Evolutionary conservation across 306 rosid genomes (phyloP).

Genomic region (Rosa persica): DNA sequence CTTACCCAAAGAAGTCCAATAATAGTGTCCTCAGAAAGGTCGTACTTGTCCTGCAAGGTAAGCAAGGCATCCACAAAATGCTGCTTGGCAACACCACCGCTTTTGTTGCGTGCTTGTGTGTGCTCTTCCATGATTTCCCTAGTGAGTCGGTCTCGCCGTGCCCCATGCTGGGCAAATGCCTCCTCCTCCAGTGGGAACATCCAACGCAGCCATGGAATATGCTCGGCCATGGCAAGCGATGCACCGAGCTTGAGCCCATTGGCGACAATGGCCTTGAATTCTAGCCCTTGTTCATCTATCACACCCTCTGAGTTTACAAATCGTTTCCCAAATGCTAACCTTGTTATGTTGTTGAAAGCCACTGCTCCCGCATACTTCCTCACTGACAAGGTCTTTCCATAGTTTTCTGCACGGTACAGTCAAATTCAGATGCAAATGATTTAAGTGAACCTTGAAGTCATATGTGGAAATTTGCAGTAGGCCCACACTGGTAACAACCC

Average conservation of each 20-base stretch:
- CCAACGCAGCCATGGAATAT: conserved; percentile 88
- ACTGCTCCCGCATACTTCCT: conserved; percentile 71
- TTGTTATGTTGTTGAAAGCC: conserved; percentile 90
- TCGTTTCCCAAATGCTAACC: conserved; percentile 85
- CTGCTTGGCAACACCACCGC: conserved; percentile 69
- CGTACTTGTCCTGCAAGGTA: conserved; percentile 72
- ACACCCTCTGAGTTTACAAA: conserved; percentile 69
- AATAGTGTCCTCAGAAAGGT: conserved; percentile 86
- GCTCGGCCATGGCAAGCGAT: conserved; percentile 77
- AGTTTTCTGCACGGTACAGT: conserved; percentile 32
- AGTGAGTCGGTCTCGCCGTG: conserved; percentile 71
- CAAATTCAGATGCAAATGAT: not conserved
- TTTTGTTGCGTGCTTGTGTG: conserved; percentile 52
- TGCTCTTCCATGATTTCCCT: conserved; percentile 88
- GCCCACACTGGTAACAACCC: not conserved
- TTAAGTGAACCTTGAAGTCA: not conserved
- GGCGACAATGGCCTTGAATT: conserved; percentile 63
- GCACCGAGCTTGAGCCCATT: conserved; percentile 83
- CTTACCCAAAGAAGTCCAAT: conserved; percentile 89
- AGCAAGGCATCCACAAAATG: conserved; percentile 90
- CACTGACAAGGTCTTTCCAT: conserved; percentile 49
- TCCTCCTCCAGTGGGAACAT: conserved; percentile 84
- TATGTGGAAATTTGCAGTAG: not conserved
- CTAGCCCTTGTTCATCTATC: conserved; percentile 66
- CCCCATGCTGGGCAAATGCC: conserved; percentile 76